These are phyloP conservation scores for Solanum okadae DNA, from an alignment of 257 asterid species.

Conservation along the genomic window DNA sequence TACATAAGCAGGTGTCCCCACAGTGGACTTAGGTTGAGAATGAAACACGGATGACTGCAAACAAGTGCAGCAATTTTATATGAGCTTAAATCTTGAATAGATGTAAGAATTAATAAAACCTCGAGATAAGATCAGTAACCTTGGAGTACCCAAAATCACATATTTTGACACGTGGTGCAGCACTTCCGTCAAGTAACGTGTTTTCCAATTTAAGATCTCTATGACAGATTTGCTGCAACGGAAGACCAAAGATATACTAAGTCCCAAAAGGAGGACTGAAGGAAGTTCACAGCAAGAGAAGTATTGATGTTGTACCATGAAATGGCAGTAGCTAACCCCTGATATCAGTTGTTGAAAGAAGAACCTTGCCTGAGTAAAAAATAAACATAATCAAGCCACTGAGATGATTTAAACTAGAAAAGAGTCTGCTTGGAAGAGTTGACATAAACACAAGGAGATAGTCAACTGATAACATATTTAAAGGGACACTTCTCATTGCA, in stretches of 20 bases:
- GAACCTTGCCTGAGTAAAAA: slow-evolving; percentile 27
- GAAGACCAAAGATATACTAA: not conserved
- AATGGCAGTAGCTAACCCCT: slow-evolving; percentile 40
- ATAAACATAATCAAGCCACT: not conserved
- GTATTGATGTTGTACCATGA: slow-evolving; percentile 19
- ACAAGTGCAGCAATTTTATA: not conserved
- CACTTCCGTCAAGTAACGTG: slow-evolving; percentile 29
- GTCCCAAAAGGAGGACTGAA: not conserved
- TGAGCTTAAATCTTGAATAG: not conserved
- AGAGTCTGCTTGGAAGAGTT: not conserved
- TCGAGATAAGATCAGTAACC: slow-evolving; percentile 2
- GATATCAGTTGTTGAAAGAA: slow-evolving; percentile 39
- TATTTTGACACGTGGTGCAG: slow-evolving; percentile 35
- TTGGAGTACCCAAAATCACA: slow-evolving; percentile 44
- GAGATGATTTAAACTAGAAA: not conserved
- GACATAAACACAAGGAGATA: not conserved
- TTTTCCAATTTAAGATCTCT: slow-evolving; percentile 44
- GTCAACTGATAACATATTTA: not conserved
- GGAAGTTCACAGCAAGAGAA: not conserved
- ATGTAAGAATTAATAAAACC: not conserved
- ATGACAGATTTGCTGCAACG: slow-evolving; percentile 32
- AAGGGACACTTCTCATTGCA: not conserved
- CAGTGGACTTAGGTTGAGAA: slow-evolving; percentile 39
- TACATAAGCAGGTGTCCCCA: slow-evolving; percentile 40
- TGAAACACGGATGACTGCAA: slow-evolving; percentile 30